Conservation (phyloP, 2,329 filamentous ascomycete genomes). For the Aspergillus sp. region DNA sequence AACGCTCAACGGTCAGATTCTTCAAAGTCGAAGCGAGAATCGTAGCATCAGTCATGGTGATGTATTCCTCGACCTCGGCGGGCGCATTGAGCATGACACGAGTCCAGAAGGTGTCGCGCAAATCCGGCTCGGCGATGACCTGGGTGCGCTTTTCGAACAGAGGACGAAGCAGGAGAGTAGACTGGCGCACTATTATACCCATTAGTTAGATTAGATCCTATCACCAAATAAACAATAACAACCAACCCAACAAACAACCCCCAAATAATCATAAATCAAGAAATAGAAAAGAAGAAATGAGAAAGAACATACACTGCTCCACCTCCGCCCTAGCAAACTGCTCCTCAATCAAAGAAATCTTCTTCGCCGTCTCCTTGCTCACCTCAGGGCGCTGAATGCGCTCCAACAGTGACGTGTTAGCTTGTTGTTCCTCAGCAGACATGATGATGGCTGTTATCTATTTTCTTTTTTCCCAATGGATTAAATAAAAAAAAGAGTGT, state of each 20-base stretch:
- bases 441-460: neutral
- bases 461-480: too few species aligned
- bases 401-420: conserved; percentile 24
- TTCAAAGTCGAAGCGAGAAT: conserved; percentile 70
- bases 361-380: conserved; percentile 52
- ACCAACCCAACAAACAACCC: neutral
- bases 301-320: conserved; percentile 56
- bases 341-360: conserved; percentile 76
- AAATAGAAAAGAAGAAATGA: conserved; percentile 42
- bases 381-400: conserved; percentile 37
- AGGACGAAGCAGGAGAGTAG: conserved; percentile 66
- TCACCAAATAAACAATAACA: neutral
- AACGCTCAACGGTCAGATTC: conserved; percentile 72
- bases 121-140: conserved; percentile 66
- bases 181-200: conserved; percentile 65
- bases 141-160: conserved; percentile 76
- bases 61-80: conserved; percentile 81
- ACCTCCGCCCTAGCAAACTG: conserved; percentile 83
- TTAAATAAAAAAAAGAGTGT: too few species aligned
- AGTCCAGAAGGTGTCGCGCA: conserved; percentile 77
- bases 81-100: conserved; percentile 87
- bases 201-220: neutral
- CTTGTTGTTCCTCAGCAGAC: neutral
- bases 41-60: conserved; percentile 73
- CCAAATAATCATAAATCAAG: neutral